Conservation (phyloP, 2,329 filamentous ascomycete species). For the Phyllosticta citriasiana region DNA sequence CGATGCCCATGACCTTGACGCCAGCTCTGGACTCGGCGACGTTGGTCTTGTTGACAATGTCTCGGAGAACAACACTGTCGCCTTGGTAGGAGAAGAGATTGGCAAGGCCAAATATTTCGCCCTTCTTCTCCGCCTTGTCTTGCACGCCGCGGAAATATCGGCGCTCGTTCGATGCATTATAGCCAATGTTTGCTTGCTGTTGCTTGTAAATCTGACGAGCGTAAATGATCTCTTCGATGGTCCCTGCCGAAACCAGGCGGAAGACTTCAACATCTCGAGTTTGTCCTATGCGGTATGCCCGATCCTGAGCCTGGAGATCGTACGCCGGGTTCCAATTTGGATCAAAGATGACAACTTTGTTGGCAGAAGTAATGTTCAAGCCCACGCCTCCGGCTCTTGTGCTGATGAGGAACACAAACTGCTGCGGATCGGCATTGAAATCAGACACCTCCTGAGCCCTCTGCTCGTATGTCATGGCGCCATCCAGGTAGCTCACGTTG, state of each 20-base stretch:
- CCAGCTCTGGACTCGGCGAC: slow-evolving; percentile 86
- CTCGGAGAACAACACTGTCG: slow-evolving; percentile 71
- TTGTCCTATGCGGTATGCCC: slow-evolving; percentile 93
- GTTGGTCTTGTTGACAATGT: slow-evolving; percentile 98
- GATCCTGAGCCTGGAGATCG: slow-evolving; percentile 90
- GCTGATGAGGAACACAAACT: slow-evolving; percentile 93
- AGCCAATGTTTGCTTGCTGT: slow-evolving; percentile 95
- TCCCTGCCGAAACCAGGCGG: slow-evolving; percentile 78
- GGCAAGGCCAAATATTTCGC: slow-evolving; percentile 82
- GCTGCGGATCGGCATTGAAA: slow-evolving; percentile 77
- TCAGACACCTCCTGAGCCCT: slow-evolving; percentile 74
- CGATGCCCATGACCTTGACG: slow-evolving; percentile 67
- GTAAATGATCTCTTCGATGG: slow-evolving; percentile 95
- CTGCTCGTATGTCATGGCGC: slow-evolving; percentile 72
- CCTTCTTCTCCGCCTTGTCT: slow-evolving; percentile 69
- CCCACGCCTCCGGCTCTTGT: slow-evolving; percentile 90
- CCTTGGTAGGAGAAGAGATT: slow-evolving; percentile 81
- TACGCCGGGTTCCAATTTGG: slow-evolving; percentile 97
- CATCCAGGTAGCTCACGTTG: slow-evolving; percentile 84
- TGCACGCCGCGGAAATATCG: slow-evolving; percentile 95
- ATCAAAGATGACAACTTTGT: slow-evolving; percentile 95
- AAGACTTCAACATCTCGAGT: slow-evolving; percentile 90
- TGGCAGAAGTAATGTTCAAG: slow-evolving; percentile 92
- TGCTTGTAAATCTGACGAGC: slow-evolving; percentile 98
- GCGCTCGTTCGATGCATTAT: slow-evolving; percentile 82